Percentiles rank a stretch among this genome's conserved stretches.
Evolutionary conservation across 2,329 filamentous ascomycete species (phyloP).

Genomic region (Tolypocladium album): DNA sequence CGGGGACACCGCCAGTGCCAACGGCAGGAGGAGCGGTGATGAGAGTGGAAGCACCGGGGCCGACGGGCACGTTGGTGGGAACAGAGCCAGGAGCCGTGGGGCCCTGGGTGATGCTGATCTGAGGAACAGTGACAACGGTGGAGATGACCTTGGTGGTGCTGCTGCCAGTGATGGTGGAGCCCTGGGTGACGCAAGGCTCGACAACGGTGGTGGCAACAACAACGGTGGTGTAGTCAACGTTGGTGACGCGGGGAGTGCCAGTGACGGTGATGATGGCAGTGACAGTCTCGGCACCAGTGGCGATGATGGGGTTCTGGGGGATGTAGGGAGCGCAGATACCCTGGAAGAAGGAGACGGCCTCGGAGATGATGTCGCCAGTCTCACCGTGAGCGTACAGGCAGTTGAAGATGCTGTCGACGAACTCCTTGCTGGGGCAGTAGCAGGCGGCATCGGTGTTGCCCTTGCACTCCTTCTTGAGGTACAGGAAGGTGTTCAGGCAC

Average conservation of each 20-base stretch:
- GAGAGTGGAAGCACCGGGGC: constrained; percentile 5
- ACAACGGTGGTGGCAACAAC: constrained; percentile 36
- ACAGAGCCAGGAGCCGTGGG: constrained; percentile 6
- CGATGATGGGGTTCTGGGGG: constrained; percentile 70
- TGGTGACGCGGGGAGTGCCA: constrained; percentile 36
- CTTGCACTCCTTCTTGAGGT: constrained; percentile 55
- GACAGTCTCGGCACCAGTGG: constrained; percentile 59
- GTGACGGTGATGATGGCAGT: constrained; percentile 49
- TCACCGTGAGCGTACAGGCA: constrained; percentile 73
- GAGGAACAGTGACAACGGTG: constrained; percentile 42
- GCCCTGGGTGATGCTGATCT: constrained; percentile 36
- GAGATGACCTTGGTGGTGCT: constrained; percentile 36
- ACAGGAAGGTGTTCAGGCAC: constrained; percentile 88
- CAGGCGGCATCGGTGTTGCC: constrained; percentile 75
- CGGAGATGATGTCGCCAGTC: constrained; percentile 52
- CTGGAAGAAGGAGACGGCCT: constrained; percentile 74
- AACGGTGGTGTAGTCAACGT: constrained; percentile 40
- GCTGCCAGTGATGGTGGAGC: constrained; percentile 10
- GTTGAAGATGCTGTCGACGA: constrained; percentile 68
- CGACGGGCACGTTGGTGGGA: constrained; percentile 10
- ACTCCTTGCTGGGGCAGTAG: constrained; percentile 73
- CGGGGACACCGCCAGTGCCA: constrained; percentile 22
- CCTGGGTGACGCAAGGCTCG: constrained; percentile 13
- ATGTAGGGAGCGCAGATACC: constrained; percentile 78
- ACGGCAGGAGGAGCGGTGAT: constrained; percentile 8